Evolutionary conservation across 1,284 basidiomycete species (phyloP), one percentile per base, ranked within the genome.

Genomic region (Neolentinus lepideus): DNA sequence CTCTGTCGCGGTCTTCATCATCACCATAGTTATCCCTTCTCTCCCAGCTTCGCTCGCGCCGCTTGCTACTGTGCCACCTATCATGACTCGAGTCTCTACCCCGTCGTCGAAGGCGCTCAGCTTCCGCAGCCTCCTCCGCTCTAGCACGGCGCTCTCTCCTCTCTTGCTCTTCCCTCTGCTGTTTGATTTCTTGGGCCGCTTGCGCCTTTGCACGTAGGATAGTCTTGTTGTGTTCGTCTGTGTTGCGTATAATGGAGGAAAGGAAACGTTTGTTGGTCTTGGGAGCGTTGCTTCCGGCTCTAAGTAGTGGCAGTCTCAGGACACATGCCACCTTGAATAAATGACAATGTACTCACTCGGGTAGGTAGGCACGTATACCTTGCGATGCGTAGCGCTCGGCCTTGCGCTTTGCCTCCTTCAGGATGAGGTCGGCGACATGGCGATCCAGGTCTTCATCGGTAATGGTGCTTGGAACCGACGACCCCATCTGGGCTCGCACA

Each of bases 211-310:
- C 80, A 45, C 84, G 79, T 9, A 94, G 72, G 19, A 97, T 75
- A 12, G 88, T 84, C 68, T 85, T 84, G 69, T 97, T 97, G 67
- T 97, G 94, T 56, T 94, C 92, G 65, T 94, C 93, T 2, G 94
- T 95, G 60, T 81, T 92, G 58, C 85, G 83, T 55, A 97, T 94
- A 58, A 97, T 92, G 24, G 88, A 86, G 0, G 85, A 82, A 21
- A 97, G 75, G 69, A 97, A 97, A 1, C 92, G 88, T 66, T 95
- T 97, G 74, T 96, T 96, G n/a, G 94, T 71, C 62, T 81, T 84
- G 0, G 90, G 91, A 0, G 81, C 85, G 64, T 85, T 89, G 56
- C 74, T 78, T 59, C n/a, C n/a, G n/a, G n/a, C n/a, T n/a, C n/a
- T 85, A 84, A 31, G 52, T 56, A 50, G 60, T 55, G 33, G 3